Base-by-base conservation (phyloP, 345 rosid genomes). In the Gossypium thurberi region DNA sequence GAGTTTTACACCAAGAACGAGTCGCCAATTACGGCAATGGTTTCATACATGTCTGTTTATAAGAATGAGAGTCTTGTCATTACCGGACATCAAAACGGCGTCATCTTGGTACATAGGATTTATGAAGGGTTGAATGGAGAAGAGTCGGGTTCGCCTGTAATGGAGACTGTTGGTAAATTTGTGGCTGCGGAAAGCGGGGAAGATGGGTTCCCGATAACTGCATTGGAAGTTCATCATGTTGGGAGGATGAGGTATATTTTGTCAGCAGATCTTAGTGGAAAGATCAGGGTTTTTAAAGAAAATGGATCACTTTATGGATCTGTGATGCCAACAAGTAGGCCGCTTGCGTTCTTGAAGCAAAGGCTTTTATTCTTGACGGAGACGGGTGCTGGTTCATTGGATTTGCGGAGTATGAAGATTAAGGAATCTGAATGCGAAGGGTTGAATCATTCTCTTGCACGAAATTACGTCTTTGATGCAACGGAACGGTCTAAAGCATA, bases 331-430 rank as follows among this genome's bases (percentile, higher is more conserved):
- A 17, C 63, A 0, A 87, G 94, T 67, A 86, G 82, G 82, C 96
- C 97, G 13, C 86, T 95, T 5, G 93, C 84, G 7, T 92, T 95
- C 82, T 81, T 91, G 84, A 92, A 91, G 84, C 99, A 93, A 75
- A 92, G 97, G 82, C 86, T 91, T 74, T 81, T 95, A 87, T 95
- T 95, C 82, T 86, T 95, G 77, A 92, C 97, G 0, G 93, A 92
- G 76, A 84, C 78, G 14, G 98, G 99, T 74, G 96, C 98, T n/a
- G 97, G 99, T 37, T 95, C 98, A 11, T 65, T 95, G 76, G 96
- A 93, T 53, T 87, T 92, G 78, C 88, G 94, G 82, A 91, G 76
- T 84, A 95, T 92, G 98, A 92, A 84, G 77, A 73, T 95, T 23
- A 84, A 88, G 79, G 97, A 92, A 79, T 83, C 98, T 0, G 90